These are phyloP conservation scores for Aegilops sharonensis DNA, from an alignment of 176 grass and related monocot species.

Conservation along the genomic window DNA sequence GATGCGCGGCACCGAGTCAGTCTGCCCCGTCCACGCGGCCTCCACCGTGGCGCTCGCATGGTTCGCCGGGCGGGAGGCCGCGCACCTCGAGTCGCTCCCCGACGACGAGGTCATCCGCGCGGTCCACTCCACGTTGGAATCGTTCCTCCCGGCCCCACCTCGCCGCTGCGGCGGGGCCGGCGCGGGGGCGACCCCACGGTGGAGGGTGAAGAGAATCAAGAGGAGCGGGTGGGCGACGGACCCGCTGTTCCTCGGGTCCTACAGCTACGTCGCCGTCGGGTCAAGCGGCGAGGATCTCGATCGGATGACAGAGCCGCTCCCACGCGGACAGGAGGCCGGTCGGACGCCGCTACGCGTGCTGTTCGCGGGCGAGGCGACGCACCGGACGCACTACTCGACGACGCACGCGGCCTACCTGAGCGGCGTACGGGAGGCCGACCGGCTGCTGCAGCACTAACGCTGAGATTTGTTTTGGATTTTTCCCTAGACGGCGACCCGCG, in stretches of 20 bases:
- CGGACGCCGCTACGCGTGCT: constrained; percentile 40
- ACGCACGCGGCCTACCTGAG: constrained; percentile 86
- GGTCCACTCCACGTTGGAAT: constrained; percentile 48
- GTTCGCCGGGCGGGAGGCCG: constrained; percentile 77
- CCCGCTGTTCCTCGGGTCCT: constrained; percentile 79
- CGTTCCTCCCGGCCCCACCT: constrained; percentile 25
- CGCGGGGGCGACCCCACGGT: background rate
- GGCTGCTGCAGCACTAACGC: constrained; percentile 52
- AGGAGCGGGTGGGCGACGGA: constrained; percentile 69
- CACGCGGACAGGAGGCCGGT: background rate
- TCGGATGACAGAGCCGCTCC: constrained; percentile 79
- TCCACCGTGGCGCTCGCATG: constrained; percentile 73
- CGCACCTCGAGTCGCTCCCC: constrained; percentile 65
- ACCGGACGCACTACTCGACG: constrained; percentile 83
- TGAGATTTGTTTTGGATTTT: background rate
- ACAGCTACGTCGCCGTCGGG: constrained; percentile 83
- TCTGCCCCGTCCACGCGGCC: constrained; percentile 57
- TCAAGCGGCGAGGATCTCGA: constrained; percentile 76
- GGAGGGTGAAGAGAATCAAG: constrained; percentile 50
- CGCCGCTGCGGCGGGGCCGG: background rate
- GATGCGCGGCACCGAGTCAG: constrained; percentile 68
- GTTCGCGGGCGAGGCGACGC: constrained; percentile 93
- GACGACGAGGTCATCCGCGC: constrained; percentile 61
- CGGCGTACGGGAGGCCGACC: constrained; percentile 69
- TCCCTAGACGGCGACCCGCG: background rate